Evolutionary conservation across 495 filamentous ascomycete species (phyloP).

Genomic region (Penicillium paxilli): DNA sequence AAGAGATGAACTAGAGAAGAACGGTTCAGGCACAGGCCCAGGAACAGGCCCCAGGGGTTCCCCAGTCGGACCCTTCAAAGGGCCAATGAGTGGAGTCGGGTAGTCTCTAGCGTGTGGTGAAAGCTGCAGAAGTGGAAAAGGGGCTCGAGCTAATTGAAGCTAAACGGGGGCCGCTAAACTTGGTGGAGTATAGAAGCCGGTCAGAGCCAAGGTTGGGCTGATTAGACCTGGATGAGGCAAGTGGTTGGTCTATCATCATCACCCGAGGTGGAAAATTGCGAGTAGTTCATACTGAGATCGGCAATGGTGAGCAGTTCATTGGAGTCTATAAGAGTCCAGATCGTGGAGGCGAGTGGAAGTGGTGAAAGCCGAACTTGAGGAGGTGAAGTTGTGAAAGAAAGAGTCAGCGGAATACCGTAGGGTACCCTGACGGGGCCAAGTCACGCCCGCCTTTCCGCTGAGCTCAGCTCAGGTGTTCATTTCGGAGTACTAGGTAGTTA

Average conservation of each 20-base stretch:
- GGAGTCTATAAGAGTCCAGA: not conserved
- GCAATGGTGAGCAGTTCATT: not conserved
- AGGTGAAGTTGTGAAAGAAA: not conserved
- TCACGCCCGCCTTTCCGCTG: not conserved
- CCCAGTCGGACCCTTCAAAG: slow-evolving; percentile 4
- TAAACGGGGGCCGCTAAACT: slow-evolving; percentile 1
- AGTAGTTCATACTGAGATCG: not conserved
- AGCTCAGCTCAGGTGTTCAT: too few relatives aligned
- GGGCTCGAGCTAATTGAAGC: slow-evolving; percentile 5
- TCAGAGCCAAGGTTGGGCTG: not conserved
- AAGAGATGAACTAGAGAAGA: slow-evolving; percentile 7
- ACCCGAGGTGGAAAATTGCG: not conserved
- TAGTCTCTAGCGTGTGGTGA: not conserved
- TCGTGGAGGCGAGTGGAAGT: not conserved
- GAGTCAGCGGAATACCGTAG: not conserved
- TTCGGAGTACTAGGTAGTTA: too few relatives aligned
- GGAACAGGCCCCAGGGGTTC: slow-evolving; percentile 23
- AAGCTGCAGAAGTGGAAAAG: slow-evolving; percentile 1
- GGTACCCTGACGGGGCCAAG: not conserved
- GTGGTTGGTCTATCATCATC: not conserved
- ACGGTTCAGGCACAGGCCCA: slow-evolving; percentile 10
- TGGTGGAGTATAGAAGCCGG: not conserved
- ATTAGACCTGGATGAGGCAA: slow-evolving; percentile 1
- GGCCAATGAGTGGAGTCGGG: not conserved
- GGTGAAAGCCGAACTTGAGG: not conserved